Evolutionary conservation across 768 basidiomycete species (phyloP), one percentile per base, ranked within the genome.

Genomic region (Rhodotorula sphaerocarpa): DNA sequence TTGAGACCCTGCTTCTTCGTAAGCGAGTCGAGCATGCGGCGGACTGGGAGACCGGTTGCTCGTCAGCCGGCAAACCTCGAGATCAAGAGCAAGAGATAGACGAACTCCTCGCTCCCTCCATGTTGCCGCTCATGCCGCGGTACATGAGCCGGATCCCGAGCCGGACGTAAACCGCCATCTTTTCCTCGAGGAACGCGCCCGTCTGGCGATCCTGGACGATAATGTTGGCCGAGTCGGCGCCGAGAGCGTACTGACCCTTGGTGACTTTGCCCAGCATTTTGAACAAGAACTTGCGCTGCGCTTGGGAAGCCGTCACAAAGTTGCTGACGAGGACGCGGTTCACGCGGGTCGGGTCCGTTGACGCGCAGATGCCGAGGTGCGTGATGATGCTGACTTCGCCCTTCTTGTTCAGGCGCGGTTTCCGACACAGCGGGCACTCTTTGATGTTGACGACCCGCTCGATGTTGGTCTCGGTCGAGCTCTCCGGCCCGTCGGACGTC

Each of bases 141-240:
- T 97, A 99, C 63, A 96, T 74, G 60, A 99, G 73, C 31, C 93
- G 80, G 71, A 99, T 99, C 4, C 93, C 93, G 21, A 99, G 77
- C 43, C 92, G 79, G 41, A 96, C 90, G 73, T 95, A 96, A 18
- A 84, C 84, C 72, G 91, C 86, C 90, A 96, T 99, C 79, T 96
- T 97, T 78, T 97, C 93, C 76, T 99, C 93, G 73, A 91, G 87
- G 60, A 97, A 74, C 74, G 89, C 87, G 0, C 93, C 93, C 0
- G 89, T 91, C 75, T 83, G 75, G 20, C 93, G 81, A 73, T 96
- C 91, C 77, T 97, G 93, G 1, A 99, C 92, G 61, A 96, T 90
- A 69, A 99, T 95, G 73, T 99, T 99, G 30, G 91, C 93, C 55
- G 90, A 92, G 72, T 99, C 95, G 87, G 93, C 93, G 0, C 93